A percentile compares a stretch with the other conserved stretches of the same genome.
Evolutionary conservation across 2,329 filamentous ascomycete species (phyloP).

Genomic region (Alternaria gansuensis): DNA sequence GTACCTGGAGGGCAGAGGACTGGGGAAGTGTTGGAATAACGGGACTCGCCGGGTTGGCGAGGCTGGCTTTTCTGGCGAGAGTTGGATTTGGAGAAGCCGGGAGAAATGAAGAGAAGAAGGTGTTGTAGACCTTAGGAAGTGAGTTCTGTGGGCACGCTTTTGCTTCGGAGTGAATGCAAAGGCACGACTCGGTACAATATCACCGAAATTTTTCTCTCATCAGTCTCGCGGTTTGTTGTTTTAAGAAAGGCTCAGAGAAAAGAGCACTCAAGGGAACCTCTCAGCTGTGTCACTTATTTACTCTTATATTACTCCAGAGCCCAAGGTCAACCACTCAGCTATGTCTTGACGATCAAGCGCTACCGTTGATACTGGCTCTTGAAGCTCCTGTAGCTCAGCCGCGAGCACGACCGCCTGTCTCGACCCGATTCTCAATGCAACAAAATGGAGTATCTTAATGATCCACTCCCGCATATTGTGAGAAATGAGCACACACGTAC

Average conservation of each 20-base stretch:
- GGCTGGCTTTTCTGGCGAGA: slow-evolving; percentile 32
- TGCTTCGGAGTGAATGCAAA: background rate
- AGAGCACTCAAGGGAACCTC: background rate
- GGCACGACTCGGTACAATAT: background rate
- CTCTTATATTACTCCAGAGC: slow-evolving; percentile 6
- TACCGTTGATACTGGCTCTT: slow-evolving; percentile 4
- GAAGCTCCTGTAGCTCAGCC: slow-evolving; percentile 31
- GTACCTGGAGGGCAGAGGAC: slow-evolving; percentile 36
- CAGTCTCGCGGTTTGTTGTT: background rate
- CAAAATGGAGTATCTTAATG: slow-evolving; percentile 34
- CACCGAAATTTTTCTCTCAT: background rate
- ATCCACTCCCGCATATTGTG: slow-evolving; percentile 33
- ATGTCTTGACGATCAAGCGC: slow-evolving; percentile 1
- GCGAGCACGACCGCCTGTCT: slow-evolving; percentile 40
- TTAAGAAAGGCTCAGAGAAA: background rate
- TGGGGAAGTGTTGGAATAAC: slow-evolving; percentile 49
- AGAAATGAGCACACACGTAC: slow-evolving; percentile 24
- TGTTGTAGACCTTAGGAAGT: background rate
- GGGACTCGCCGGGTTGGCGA: slow-evolving; percentile 33
- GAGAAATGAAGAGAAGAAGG: slow-evolving; percentile 15
- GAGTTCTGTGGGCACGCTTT: background rate
- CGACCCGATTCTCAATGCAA: slow-evolving; percentile 38
- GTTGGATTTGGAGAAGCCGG: slow-evolving; percentile 22
- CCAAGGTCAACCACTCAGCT: slow-evolving; percentile 3
- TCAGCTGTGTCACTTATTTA: background rate